Base-by-base conservation (phyloP, 805 yeast species). In the Nakazawaea wyomingensis region DNA sequence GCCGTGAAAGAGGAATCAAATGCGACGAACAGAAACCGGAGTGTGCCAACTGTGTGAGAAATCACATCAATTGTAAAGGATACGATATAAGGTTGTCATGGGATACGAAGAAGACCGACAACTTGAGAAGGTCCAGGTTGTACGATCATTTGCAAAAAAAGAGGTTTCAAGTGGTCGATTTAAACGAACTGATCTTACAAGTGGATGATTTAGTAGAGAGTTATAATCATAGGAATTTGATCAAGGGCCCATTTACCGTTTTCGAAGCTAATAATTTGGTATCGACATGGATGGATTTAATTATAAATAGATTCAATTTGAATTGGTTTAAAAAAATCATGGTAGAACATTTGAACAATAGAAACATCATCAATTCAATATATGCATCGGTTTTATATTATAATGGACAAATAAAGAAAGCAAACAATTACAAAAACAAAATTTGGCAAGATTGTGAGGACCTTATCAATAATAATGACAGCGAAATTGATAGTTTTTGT, bases 1-100 rank as follows among this genome's bases (percentile, higher is more conserved):
- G 82, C 50, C 62, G 82, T 31, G 54, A 61, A 18, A 60, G 80
- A 22, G 74, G 74, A 47, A 74, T 75, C 48, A 74, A 74, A 53
- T 76, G 82, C 55, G 81, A 74, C 52, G 65, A 70, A 10, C 48
- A 54, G 5, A 61, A 62, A 43, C 81, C 81, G 2, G 48, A 42
- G 16, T 76, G 82, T 51, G 34, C 49, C 24, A 61, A 79, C 39
- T 76, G 82, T 56, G 51, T 46, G 30, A 71, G 65, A 48, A 69
- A 78, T 4, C 62, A 65, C 1, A 46, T 68, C 4, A 55, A 56
- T 9, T 76, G 82, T 59, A 62, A 60, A 19, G 81, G 82, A 0
- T 76, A 75, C 51, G 69, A 59, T 33, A 66, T 76, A 43, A 66
- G 65, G 33, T 57, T 76, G 29, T 69, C 72, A 13, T 76, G 77